Evolutionary conservation across 2,329 filamentous ascomycete genomes (phyloP), one percentile per base, ranked within the genome.

Genomic region (Metarhizium brunneum): DNA sequence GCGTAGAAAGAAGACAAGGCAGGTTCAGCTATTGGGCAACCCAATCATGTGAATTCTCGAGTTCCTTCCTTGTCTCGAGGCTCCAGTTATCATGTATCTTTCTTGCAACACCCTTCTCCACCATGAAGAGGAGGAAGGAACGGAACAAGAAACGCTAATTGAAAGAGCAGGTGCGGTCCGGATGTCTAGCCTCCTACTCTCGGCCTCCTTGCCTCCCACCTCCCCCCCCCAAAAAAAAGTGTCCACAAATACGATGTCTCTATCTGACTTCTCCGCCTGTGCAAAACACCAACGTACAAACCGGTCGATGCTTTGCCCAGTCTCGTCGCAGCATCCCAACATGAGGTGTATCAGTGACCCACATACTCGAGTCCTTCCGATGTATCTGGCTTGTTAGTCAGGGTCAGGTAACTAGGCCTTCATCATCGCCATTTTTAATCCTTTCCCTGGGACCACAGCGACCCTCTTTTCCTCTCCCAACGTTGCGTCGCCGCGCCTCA

Each of bases 401-500:
- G 38, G 11, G 32, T 35, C 32, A 35, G 38, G 11, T 16, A 14
- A 5, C 38, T 40, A 16, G 38, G 5, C 11, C 38, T 40, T 16
- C 38, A 40, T 11, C 38, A 50, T 50, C 35, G 32, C 18, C 47
- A 32, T 29, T 36, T 18, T 18, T 18, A 10, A 4, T 50, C 53
- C 30, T 35, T 47, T 52, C 11, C 29, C 38, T 38, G 51, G 53
- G 53, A 52, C 56, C 56, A 55, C 56, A 57, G 32, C 52, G 56
- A 55, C 56, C 56, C 56, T 53, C 56, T 54, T 56, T 57, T 57
- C 25, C 30, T 49, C 42, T 18, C 25, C 47, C 45, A 52, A 38
- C 35, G 20, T 42, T 42, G 30, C 48, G 36, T 16, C 50, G 42
- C 43, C 50, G 35, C 47, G 38, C 38, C n/a, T 47, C 36, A 35